These are phyloP conservation scores for Poronia punctata DNA, from an alignment of 495 filamentous ascomycete species.

Conservation along the genomic window DNA sequence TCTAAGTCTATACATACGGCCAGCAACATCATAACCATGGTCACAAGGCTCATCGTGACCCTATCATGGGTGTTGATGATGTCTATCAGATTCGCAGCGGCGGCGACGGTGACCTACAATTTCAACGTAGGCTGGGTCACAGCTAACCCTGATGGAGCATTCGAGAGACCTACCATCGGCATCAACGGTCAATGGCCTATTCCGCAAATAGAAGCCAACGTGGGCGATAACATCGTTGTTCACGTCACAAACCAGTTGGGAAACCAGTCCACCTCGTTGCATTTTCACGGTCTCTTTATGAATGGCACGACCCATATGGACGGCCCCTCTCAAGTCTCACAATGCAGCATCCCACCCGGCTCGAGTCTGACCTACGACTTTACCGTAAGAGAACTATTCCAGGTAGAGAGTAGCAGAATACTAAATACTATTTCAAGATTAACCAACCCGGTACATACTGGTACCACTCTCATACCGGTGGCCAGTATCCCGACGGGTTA, in stretches of 20 bases:
- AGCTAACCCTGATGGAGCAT: slow-evolving; percentile 70
- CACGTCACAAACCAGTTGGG: slow-evolving; percentile 67
- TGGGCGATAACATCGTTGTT: slow-evolving; percentile 66
- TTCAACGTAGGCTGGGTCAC: slow-evolving; percentile 77
- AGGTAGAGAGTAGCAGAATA: no score
- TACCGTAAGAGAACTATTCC: slow-evolving; percentile 45
- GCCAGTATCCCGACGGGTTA: slow-evolving; percentile 71
- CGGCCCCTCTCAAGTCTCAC: slow-evolving; percentile 57
- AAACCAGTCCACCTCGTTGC: slow-evolving; percentile 61
- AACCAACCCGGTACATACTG: slow-evolving; percentile 73
- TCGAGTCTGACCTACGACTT: slow-evolving; percentile 67
- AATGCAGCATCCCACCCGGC: slow-evolving; percentile 61
- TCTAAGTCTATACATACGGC: not conserved
- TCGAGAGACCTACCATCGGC: slow-evolving; percentile 61
- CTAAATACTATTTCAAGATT: slow-evolving; percentile 35
- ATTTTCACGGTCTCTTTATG: slow-evolving; percentile 73
- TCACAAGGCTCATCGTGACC: slow-evolving; percentile 11
- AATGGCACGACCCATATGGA: slow-evolving; percentile 70
- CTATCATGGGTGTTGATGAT: slow-evolving; percentile 28
- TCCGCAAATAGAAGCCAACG: slow-evolving; percentile 58
- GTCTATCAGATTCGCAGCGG: slow-evolving; percentile 29
- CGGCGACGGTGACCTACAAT: slow-evolving; percentile 63
- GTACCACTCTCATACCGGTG: slow-evolving; percentile 69
- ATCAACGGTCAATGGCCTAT: slow-evolving; percentile 79
- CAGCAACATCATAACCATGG: slow-evolving; percentile 1